phyloP scores from a whole-genome alignment of 192 early-diverging fungal genomes.

The Haplosporangium gracile region DNA sequence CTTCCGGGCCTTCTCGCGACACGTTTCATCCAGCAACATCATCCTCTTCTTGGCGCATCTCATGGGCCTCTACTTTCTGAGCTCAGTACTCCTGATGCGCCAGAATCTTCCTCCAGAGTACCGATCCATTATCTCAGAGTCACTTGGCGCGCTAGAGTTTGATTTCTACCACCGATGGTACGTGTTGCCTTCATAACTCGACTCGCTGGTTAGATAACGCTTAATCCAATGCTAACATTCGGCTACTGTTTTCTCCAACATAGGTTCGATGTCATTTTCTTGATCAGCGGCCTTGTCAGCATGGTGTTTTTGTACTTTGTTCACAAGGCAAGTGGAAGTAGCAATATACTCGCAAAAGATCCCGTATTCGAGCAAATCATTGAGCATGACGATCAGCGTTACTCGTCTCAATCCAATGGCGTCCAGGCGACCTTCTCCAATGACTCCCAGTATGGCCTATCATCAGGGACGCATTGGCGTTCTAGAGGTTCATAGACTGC shows the following conservation, averaged over 20 bases:
- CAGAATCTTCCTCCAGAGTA: slow-evolving; percentile 88
- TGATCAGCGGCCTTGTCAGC: slow-evolving; percentile 83
- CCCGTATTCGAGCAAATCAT: slow-evolving; percentile 38
- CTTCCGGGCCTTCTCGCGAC: slow-evolving; percentile 75
- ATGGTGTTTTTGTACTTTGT: slow-evolving; percentile 79
- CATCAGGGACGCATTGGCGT: slow-evolving; percentile 36
- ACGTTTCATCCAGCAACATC: slow-evolving; percentile 80
- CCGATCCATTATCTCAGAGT: slow-evolving; percentile 83
- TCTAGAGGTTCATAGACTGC: slow-evolving; percentile 24
- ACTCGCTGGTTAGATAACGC: background rate
- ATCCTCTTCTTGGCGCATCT: slow-evolving; percentile 88
- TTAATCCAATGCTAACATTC: background rate
- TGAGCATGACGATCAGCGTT: slow-evolving; percentile 22
- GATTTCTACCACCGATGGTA: slow-evolving; percentile 90
- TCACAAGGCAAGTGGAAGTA: slow-evolving; percentile 69
- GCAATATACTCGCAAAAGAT: slow-evolving; percentile 51
- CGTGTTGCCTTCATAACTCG: background rate
- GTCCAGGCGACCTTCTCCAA: slow-evolving; percentile 10
- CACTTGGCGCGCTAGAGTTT: slow-evolving; percentile 87
- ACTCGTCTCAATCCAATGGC: background rate
- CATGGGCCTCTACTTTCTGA: slow-evolving; percentile 94
- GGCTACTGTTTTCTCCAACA: background rate
- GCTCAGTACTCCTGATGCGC: slow-evolving; percentile 94
- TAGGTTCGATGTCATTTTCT: slow-evolving; percentile 91
- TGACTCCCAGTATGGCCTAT: slow-evolving; percentile 16